Percentiles rank a stretch among this genome's conserved stretches.
These are phyloP conservation scores for Colletotrichum sidae DNA, from an alignment of 2,329 filamentous ascomycete species.

Conservation along the genomic window DNA sequence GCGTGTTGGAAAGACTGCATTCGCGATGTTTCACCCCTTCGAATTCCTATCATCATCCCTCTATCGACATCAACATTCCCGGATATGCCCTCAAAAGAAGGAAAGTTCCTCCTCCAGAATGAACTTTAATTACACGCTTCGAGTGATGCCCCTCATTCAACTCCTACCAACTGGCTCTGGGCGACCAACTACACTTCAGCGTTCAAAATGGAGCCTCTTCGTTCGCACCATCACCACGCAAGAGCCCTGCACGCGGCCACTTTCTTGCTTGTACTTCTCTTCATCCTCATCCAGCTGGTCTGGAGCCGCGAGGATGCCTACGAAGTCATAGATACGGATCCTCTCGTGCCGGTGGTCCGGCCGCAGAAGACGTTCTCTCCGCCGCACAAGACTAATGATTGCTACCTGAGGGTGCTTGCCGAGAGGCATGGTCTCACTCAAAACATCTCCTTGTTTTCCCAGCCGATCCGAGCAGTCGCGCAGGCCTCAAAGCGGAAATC, in stretches of 20 bases:
- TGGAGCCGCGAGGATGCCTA: constrained; percentile 25
- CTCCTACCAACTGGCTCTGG: constrained; percentile 17
- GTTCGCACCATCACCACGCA: constrained; percentile 28
- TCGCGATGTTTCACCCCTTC: constrained; percentile 9
- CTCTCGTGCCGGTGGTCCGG: constrained; percentile 28
- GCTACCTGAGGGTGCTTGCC: constrained; percentile 18
- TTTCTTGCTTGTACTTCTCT: constrained; percentile 29
- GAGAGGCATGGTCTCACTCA: constrained; percentile 28
- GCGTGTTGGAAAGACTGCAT: not conserved
- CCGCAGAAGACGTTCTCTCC: not conserved
- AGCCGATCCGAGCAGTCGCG: constrained; percentile 7
- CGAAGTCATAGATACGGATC: constrained; percentile 26
- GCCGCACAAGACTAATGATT: not conserved
- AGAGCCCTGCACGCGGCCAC: constrained; percentile 32
- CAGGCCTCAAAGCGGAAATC: constrained; percentile 8
- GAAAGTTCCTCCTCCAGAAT: not conserved
- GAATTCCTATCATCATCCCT: constrained; percentile 33
- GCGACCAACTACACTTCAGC: not conserved
- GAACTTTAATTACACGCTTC: not conserved
- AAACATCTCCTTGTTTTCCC: constrained; percentile 26
- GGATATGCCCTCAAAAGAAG: constrained; percentile 30
- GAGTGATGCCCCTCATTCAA: constrained; percentile 13
- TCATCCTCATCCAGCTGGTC: constrained; percentile 24
- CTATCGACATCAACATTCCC: constrained; percentile 30
- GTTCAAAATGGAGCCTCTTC: constrained; percentile 22